Evolutionary conservation across 345 rosid genomes (phyloP), one percentile per base, ranked within the genome.

Genomic region (Acer negundo): DNA sequence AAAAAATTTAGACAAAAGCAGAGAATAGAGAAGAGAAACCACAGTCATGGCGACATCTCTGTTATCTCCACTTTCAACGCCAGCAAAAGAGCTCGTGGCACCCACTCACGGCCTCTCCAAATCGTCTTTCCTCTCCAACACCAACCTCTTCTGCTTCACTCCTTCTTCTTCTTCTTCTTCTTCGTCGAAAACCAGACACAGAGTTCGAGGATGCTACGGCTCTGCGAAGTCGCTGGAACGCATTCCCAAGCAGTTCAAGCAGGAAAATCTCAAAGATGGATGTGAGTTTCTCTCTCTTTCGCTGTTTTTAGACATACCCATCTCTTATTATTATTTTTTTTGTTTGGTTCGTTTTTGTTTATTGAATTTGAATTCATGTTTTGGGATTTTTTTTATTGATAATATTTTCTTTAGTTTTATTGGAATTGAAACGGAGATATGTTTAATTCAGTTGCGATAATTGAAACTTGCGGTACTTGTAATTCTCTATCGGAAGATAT

Each of bases 211-310:
- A 80, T 82, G 79, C 76, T 72, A 42, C 80, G 81, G 61, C 78
- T 68, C 82, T 59, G 89, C 89, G n/a, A 83, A 80, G 61, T 79
- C 87, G 76, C 51, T 83, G 64, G 88, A 90, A 79, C 89, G 86
- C 68, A 91, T 95, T 51, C 99, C 99, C 49, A 89, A 88, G 80
- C 94, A 87, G 72, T 95, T 95, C 85, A 85, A 92, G 59, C 80
- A 86, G 75, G 87, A 92, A 62, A 93, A 95, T 73, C 91, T 95
- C 82, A 83, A 85, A 79, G 96, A 89, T 76, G 97, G 93, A 86
- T 75, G 99, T 93, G 35, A 77, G 89, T 86, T n/a, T 53, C 31
- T 70, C 59, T 9, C 44, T 23, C 10, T 67, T n/a, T 42, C 13
- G 12, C 38, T 20, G 17, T 22, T 62, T 61, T 10, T 47, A 2